Conservation (phyloP, 108 stramenopile species). For the Aurantiochytrium sp. region DNA sequence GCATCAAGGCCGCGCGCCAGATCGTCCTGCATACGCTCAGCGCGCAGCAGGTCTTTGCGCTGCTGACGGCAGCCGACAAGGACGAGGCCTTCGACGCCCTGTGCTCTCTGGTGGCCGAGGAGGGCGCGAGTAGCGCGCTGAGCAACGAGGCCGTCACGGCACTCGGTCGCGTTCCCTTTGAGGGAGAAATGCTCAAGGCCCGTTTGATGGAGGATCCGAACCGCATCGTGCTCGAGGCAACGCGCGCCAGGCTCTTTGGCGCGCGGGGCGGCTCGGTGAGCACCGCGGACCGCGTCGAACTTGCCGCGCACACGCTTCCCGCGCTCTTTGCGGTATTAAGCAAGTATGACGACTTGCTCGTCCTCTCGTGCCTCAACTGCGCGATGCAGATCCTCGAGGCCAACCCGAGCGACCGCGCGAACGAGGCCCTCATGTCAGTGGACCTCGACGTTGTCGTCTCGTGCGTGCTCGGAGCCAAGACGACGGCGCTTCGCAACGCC, state of each 20-base stretch:
- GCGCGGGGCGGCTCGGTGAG: background rate
- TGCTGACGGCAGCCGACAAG: conserved; percentile 1
- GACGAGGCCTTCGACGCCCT: background rate
- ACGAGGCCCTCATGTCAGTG: background rate
- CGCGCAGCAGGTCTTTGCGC: background rate
- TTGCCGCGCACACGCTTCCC: background rate
- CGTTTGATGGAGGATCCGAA: background rate
- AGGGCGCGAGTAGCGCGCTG: background rate
- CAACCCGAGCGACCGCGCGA: background rate
- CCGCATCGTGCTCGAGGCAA: background rate
- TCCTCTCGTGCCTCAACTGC: background rate
- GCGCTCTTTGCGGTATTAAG: background rate
- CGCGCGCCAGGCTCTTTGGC: background rate
- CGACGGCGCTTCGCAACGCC: background rate
- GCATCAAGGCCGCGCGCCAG: background rate
- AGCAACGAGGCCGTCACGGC: conserved; percentile 25
- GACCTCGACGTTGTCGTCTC: background rate
- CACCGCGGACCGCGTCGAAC: background rate
- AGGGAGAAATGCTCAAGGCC: background rate
- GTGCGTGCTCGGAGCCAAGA: background rate
- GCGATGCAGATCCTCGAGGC: background rate
- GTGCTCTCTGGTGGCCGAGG: background rate
- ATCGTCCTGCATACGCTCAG: background rate
- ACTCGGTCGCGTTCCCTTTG: background rate
- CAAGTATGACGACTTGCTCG: background rate